A percentile compares a stretch with the other conserved stretches of the same genome.
These are phyloP conservation scores for Trapa incisa DNA, from an alignment of 345 rosid species.

Conservation along the genomic window DNA sequence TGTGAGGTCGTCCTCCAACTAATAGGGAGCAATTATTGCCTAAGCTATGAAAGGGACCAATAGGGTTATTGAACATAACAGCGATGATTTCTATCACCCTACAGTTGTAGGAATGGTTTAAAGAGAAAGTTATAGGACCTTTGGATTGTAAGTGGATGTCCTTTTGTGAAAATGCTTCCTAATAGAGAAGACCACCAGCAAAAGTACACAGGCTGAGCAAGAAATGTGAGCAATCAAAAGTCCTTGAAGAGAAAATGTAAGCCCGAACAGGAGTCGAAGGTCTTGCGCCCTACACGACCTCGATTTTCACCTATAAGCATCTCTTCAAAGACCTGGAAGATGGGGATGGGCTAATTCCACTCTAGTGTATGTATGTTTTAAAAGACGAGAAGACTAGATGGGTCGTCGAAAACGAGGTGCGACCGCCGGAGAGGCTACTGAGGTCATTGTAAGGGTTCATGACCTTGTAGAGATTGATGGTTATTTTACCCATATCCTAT, in stretches of 20 bases:
- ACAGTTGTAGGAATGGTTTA: too few relatives aligned
- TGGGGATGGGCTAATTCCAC: conserved; percentile 31
- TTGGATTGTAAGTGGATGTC: too few relatives aligned
- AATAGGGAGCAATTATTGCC: too few relatives aligned
- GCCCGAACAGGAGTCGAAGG: conserved; percentile 78
- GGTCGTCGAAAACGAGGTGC: background rate
- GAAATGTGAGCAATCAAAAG: background rate
- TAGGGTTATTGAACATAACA: too few relatives aligned
- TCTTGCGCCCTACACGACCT: conserved; percentile 30
- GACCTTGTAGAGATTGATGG: background rate
- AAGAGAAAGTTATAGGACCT: too few relatives aligned
- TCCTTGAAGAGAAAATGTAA: conserved; percentile 85
- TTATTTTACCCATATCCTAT: too few relatives aligned
- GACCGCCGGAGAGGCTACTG: background rate
- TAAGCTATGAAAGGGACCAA: too few relatives aligned
- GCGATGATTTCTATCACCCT: too few relatives aligned
- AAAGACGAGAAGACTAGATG: conserved; percentile 9
- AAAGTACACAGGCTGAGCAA: too few relatives aligned
- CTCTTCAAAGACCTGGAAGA: conserved; percentile 21
- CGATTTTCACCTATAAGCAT: conserved; percentile 17
- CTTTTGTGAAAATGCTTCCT: too few relatives aligned
- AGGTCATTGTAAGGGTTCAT: background rate
- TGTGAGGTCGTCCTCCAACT: too few relatives aligned
- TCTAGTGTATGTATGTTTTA: conserved; percentile 16
- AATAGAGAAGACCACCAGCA: too few relatives aligned